Evolutionary conservation across 345 rosid genomes (phyloP).

Genomic region (Eucalyptus globulus): DNA sequence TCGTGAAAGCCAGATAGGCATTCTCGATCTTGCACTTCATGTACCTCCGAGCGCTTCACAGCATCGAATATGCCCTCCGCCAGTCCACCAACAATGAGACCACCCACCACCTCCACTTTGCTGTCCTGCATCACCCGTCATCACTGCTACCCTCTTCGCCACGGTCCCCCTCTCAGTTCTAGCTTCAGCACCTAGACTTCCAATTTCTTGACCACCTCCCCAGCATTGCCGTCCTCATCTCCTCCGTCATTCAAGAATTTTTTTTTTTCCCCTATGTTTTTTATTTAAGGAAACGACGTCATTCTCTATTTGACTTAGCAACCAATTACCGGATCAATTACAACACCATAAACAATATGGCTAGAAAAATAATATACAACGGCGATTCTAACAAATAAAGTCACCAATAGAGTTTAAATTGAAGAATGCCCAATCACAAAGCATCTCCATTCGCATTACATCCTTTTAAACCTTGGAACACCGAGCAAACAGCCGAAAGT

Average conservation of each 20-base stretch:
- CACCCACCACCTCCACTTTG: not conserved
- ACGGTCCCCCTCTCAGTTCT: not conserved
- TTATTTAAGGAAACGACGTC: not conserved
- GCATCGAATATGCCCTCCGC: constrained; percentile 59
- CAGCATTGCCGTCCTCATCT: not conserved
- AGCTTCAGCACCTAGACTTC: not conserved
- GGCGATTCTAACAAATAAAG: not conserved
- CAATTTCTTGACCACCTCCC: not conserved
- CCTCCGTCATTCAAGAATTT: not conserved
- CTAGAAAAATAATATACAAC: not conserved
- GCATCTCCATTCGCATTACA: not conserved
- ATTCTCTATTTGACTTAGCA: not conserved
- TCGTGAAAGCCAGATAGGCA: not conserved
- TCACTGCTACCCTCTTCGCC: not conserved
- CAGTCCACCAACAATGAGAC: constrained; percentile 37
- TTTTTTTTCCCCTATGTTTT: not conserved
- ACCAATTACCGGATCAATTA: not conserved
- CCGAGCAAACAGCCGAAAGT: not conserved
- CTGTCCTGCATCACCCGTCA: not conserved
- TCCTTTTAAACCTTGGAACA: not conserved
- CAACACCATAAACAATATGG: not conserved
- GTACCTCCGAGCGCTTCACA: not conserved
- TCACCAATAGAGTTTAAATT: not conserved
- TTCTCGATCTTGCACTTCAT: not conserved
- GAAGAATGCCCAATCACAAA: not conserved